These are phyloP conservation scores for Fusarium secorum DNA, from an alignment of 2,329 filamentous ascomycete genomes.

Conservation along the genomic window DNA sequence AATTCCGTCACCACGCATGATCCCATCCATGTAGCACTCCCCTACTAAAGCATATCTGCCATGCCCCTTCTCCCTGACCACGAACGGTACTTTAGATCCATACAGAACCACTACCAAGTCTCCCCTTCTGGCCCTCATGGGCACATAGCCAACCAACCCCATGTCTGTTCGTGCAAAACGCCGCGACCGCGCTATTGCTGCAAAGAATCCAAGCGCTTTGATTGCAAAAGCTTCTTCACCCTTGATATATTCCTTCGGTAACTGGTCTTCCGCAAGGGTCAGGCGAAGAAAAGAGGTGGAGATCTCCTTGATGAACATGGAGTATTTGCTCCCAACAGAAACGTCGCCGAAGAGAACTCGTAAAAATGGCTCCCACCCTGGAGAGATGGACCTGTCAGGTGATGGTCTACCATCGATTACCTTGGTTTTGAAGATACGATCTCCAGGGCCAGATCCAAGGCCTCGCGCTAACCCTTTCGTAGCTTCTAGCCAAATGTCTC, in stretches of 20 bases:
- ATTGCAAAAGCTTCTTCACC: neutral
- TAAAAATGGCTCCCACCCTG: neutral
- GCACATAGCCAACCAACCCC: neutral
- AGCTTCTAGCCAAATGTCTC: neutral
- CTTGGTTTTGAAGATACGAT: neutral
- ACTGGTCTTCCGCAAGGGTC: neutral
- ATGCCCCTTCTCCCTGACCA: neutral
- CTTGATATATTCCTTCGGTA: accelerated
- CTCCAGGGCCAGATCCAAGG: accelerated
- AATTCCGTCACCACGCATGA: neutral
- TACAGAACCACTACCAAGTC: neutral
- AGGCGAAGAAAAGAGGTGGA: neutral
- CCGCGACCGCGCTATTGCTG: neutral
- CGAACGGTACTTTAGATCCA: neutral
- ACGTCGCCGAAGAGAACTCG: accelerated
- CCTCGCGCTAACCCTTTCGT: accelerated
- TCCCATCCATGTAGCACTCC: neutral
- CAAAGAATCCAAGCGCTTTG: neutral
- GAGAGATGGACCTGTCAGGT: neutral
- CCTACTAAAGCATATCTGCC: neutral
- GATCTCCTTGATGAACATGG: accelerated
- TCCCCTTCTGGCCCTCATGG: neutral
- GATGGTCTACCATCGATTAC: neutral
- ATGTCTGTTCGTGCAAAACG: neutral
- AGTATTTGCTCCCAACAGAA: accelerated